Conservation (phyloP, 2,329 filamentous ascomycete genomes). For the Lecanosticta acicola region DNA sequence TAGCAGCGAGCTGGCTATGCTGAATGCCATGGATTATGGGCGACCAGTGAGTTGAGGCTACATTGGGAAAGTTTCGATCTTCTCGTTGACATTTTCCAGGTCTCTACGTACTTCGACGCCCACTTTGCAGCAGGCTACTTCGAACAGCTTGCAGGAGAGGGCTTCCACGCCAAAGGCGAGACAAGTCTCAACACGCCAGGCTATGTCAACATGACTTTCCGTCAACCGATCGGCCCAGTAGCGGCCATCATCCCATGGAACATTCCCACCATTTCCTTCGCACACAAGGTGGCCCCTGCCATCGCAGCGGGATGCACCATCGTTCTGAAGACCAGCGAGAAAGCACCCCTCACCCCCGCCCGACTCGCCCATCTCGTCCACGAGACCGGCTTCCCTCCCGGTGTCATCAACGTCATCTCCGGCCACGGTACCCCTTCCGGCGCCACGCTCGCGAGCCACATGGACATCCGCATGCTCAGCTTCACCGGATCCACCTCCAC, state of each 20-base stretch:
- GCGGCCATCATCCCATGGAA: constrained; percentile 75
- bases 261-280: constrained; percentile 68
- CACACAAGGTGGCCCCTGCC: constrained; percentile 68
- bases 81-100: constrained; percentile 5
- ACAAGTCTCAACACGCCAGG: constrained; percentile 47
- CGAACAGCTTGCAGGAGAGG: constrained; percentile 43
- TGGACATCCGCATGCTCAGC: constrained; percentile 62
- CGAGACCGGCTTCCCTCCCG: constrained; percentile 68
- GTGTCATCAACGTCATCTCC: constrained; percentile 68
- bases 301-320: constrained; percentile 40
- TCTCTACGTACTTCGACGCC: constrained; percentile 36
- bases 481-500: constrained; percentile 71
- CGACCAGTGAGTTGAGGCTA: constrained; percentile 31
- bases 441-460: constrained; percentile 59
- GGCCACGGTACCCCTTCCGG: constrained; percentile 55
- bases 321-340: constrained; percentile 51
- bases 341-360: constrained; percentile 46
- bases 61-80: neutral
- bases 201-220: constrained; percentile 37
- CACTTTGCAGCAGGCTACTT: constrained; percentile 34
- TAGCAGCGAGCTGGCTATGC: constrained; percentile 40
- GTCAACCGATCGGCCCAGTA: constrained; percentile 28
- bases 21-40: constrained; percentile 46
- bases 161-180: constrained; percentile 39
- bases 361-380: constrained; percentile 22